Evolutionary conservation across 768 basidiomycete genomes (phyloP).

Genomic region (Russula sp.): DNA sequence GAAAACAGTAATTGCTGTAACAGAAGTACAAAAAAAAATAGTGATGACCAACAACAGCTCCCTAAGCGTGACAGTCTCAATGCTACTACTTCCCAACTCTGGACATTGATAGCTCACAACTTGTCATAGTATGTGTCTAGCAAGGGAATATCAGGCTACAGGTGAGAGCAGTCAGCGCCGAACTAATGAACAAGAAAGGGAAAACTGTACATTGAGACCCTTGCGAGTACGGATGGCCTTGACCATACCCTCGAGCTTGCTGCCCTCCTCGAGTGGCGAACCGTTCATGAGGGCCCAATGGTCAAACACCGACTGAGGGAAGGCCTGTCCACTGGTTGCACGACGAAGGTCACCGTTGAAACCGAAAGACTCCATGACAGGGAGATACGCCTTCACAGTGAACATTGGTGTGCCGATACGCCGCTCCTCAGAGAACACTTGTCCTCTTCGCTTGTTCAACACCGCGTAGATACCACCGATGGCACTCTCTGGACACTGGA

Average conservation of each 20-base stretch:
- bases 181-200: constrained; percentile 1
- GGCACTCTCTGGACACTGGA: constrained; percentile 95
- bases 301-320: constrained; percentile 93
- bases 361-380: constrained; percentile 89
- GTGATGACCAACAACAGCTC: constrained; percentile 5
- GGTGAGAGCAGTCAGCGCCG: constrained; percentile 11
- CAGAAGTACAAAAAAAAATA: constrained; percentile 13
- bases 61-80: constrained; percentile 15
- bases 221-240: constrained; percentile 81
- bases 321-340: constrained; percentile 93
- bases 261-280: constrained; percentile 81
- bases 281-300: constrained; percentile 87
- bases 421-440: constrained; percentile 98
- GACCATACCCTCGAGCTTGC: constrained; percentile 84
- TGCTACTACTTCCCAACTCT: constrained; percentile 1
- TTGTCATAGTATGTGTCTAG: constrained; percentile 94
- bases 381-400: constrained; percentile 96
- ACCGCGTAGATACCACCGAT: constrained; percentile 96
- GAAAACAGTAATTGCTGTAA: neutral
- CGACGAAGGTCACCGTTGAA: constrained; percentile 95
- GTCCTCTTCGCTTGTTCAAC: constrained; percentile 95
- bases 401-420: constrained; percentile 97
- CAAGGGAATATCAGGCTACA: constrained; percentile 77
- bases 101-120: constrained; percentile 40
- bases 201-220: constrained; percentile 71